phyloP scores from a whole-genome alignment of 129 eudicot species.

The Sambucus nigra region DNA sequence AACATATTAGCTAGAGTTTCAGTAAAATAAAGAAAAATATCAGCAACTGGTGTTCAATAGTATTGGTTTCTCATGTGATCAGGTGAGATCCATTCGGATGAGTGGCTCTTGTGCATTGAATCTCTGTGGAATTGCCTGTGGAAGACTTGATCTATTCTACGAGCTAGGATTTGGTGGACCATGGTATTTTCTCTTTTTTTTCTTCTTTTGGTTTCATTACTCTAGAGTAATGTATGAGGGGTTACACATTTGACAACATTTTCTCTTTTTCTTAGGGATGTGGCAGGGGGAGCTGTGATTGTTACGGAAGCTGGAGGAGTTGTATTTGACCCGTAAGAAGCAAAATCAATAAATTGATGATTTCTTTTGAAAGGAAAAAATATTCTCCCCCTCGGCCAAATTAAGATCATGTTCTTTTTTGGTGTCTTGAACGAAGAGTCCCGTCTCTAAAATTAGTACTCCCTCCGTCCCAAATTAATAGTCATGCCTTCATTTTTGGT shows the following conservation, averaged over 20 bases:
- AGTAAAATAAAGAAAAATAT: background rate
- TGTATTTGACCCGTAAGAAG: conserved; percentile 88
- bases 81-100: conserved; percentile 98
- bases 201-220: background rate
- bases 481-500: too few species aligned
- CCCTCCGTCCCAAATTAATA: too few species aligned
- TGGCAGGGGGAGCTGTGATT: conserved; percentile 90
- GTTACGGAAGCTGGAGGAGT: conserved; percentile 94
- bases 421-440: too few species aligned
- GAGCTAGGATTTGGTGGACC: conserved; percentile 89
- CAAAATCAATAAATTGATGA: background rate
- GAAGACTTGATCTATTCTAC: conserved; percentile 81
- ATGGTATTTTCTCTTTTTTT: conserved; percentile 60
- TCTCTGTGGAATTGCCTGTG: conserved; percentile 93
- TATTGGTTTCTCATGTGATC: conserved; percentile 19
- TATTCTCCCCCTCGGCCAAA: too few species aligned
- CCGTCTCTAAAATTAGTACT: too few species aligned
- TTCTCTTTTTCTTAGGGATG: conserved; percentile 57
- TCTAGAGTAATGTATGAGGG: conserved; percentile 1
- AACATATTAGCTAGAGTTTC: conserved; percentile 1
- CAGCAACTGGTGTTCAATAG: conserved; percentile 4
- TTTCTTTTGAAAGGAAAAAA: too few species aligned
- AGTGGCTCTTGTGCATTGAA: conserved; percentile 94
- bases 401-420: too few species aligned
- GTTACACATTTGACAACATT: conserved; percentile 5